These are phyloP conservation scores for Lepiota brunneoincarnata DNA, from an alignment of 768 basidiomycete species.

Conservation along the genomic window DNA sequence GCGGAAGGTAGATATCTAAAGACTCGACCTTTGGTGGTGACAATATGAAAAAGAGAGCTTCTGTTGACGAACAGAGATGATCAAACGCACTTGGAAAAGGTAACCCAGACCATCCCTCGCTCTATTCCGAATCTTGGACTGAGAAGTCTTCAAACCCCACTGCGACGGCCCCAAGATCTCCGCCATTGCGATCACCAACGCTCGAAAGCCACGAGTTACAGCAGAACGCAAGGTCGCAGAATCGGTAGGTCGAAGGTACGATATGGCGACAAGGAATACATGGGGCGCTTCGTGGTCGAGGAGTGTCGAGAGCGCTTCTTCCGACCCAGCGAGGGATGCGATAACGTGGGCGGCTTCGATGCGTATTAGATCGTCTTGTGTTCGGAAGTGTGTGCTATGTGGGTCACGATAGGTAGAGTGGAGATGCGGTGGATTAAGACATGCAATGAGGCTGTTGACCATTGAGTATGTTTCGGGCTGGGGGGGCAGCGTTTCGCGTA, in stretches of 20 bases:
- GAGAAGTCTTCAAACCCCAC: conserved; percentile 56
- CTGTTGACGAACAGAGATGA: neutral
- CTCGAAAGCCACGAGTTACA: conserved; percentile 60
- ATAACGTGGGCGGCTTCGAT: conserved; percentile 76
- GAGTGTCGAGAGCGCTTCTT: conserved; percentile 54
- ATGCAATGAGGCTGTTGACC: conserved; percentile 57
- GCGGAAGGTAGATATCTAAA: conserved; percentile 66
- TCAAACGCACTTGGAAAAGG: conserved; percentile 54
- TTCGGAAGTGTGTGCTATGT: conserved; percentile 13
- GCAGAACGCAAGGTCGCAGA: conserved; percentile 46
- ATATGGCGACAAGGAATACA: conserved; percentile 62
- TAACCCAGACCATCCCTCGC: conserved; percentile 57
- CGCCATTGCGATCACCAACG: conserved; percentile 55
- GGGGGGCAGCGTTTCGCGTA: conserved; percentile 26
- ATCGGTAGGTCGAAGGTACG: conserved; percentile 39
- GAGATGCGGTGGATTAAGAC: conserved; percentile 39
- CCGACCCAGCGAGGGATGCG: conserved; percentile 69
- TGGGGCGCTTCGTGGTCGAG: conserved; percentile 56
- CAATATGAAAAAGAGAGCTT: conserved; percentile 3
- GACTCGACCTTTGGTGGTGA: conserved; percentile 42
- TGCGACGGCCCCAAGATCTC: conserved; percentile 69
- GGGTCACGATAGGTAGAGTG: conserved; percentile 2
- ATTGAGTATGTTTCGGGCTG: conserved; percentile 9
- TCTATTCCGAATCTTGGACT: conserved; percentile 39
- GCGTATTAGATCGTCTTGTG: conserved; percentile 45